These are phyloP conservation scores for Lachnellula suecica DNA, from an alignment of 2,329 filamentous ascomycete species.

Conservation along the genomic window DNA sequence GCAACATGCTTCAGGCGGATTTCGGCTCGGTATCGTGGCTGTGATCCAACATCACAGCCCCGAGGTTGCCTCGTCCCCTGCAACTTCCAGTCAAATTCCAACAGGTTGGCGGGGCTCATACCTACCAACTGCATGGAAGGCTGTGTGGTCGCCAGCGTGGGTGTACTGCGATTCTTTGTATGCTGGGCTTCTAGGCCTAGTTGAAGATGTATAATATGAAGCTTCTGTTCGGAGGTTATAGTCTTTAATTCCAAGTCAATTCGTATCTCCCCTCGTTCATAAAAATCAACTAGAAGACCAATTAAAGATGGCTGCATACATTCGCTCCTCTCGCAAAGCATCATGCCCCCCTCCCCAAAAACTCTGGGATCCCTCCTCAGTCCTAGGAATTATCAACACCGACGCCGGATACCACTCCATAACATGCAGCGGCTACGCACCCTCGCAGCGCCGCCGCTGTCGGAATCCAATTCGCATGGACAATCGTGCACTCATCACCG, in stretches of 20 bases:
- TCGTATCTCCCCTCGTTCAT: background rate
- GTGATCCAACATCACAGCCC: constrained; percentile 2
- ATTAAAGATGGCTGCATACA: background rate
- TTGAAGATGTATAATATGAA: too few species aligned
- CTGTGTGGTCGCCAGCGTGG: background rate
- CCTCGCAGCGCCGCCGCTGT: constrained; percentile 17
- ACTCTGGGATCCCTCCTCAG: constrained; percentile 18
- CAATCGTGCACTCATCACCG: constrained; percentile 11
- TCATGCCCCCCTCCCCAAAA: constrained; percentile 5
- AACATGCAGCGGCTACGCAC: constrained; percentile 19
- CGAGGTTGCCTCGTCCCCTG: background rate
- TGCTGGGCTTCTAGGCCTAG: too few species aligned
- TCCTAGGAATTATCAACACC: constrained; percentile 15
- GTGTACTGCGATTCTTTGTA: too few species aligned
- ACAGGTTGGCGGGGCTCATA: background rate
- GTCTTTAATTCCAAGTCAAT: background rate
- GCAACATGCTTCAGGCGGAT: constrained; percentile 3
- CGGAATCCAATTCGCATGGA: constrained; percentile 8
- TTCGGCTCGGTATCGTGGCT: background rate
- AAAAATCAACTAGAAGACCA: background rate
- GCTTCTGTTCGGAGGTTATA: background rate
- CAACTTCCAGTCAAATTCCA: background rate
- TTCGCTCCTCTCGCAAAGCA: background rate
- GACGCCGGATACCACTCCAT: constrained; percentile 9
- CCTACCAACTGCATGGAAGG: background rate